Evolutionary conservation across 768 basidiomycete genomes (phyloP).

Genomic region (Tricholoma sp.): DNA sequence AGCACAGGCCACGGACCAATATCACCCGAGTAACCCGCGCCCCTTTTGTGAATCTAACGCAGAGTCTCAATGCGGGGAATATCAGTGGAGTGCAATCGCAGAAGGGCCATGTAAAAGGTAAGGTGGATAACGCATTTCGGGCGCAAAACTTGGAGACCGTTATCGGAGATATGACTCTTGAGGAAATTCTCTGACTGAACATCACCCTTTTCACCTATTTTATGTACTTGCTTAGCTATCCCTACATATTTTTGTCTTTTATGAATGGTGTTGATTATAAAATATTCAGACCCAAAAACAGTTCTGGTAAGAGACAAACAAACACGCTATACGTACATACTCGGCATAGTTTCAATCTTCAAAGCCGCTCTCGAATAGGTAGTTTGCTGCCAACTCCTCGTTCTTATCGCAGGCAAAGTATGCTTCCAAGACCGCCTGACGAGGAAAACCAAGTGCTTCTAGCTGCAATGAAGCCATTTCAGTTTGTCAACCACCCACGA

Average conservation of each 20-base stretch:
- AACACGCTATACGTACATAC: background rate
- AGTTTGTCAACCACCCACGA: background rate
- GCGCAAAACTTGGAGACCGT: conserved; percentile 25
- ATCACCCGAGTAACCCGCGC: conserved; percentile 47
- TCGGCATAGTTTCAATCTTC: conserved; percentile 35
- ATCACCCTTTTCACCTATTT: conserved; percentile 1
- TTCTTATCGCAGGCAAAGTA: conserved; percentile 96
- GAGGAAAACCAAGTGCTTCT: conserved; percentile 81
- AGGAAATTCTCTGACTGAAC: conserved; percentile 27
- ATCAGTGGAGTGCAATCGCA: background rate
- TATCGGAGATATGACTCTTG: conserved; percentile 47
- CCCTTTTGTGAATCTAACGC: conserved; percentile 40
- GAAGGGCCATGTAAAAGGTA: background rate
- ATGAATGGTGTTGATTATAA: background rate
- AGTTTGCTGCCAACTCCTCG: conserved; percentile 95
- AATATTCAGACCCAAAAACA: background rate
- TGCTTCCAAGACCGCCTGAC: conserved; percentile 79
- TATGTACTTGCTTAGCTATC: background rate
- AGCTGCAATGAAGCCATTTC: conserved; percentile 43
- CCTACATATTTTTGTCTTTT: background rate
- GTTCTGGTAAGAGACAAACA: background rate
- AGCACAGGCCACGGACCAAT: conserved; percentile 48
- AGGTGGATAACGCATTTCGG: conserved; percentile 10
- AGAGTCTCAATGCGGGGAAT: conserved; percentile 27
- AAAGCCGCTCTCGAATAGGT: conserved; percentile 72